These are phyloP conservation scores for Sugiyamaella floridensis DNA, from an alignment of 805 yeast genomes.

Conservation along the genomic window DNA sequence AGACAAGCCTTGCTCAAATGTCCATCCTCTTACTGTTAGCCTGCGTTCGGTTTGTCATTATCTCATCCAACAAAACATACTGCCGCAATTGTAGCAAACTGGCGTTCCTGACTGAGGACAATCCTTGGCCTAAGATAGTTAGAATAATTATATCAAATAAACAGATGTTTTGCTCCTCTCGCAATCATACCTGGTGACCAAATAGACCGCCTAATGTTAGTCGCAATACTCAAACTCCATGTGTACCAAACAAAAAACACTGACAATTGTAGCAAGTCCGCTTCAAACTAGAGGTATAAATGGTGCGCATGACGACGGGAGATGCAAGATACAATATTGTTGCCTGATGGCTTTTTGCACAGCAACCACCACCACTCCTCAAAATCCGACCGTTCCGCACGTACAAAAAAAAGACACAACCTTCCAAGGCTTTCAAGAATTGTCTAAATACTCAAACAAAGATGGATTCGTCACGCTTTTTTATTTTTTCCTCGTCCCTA, in stretches of 20 bases:
- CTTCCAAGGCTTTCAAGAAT: background rate
- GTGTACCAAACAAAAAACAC: too few species aligned
- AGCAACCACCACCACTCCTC: background rate
- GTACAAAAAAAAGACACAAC: background rate
- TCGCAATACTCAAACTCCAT: background rate
- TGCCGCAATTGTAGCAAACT: slow-evolving; percentile 34
- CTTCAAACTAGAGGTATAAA: slow-evolving; percentile 17
- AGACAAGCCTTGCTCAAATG: slow-evolving; percentile 85
- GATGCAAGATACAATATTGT: background rate
- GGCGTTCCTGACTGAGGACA: slow-evolving; percentile 34
- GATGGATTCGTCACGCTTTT: background rate
- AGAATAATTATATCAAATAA: background rate
- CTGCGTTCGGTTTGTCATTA: background rate
- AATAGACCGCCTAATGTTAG: slow-evolving; percentile 18
- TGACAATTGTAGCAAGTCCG: slow-evolving; percentile 23
- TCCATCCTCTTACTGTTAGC: slow-evolving; percentile 36
- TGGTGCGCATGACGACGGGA: background rate
- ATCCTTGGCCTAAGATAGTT: slow-evolving; percentile 26
- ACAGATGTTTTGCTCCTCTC: background rate
- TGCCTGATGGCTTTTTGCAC: too few species aligned
- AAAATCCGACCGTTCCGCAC: background rate
- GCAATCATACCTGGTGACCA: slow-evolving; percentile 18
- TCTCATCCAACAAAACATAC: slow-evolving; percentile 15
- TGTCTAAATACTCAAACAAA: background rate
- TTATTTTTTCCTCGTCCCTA: background rate